phyloP scores from a whole-genome alignment of 768 basidiomycete genomes.

The Russula lepida region DNA sequence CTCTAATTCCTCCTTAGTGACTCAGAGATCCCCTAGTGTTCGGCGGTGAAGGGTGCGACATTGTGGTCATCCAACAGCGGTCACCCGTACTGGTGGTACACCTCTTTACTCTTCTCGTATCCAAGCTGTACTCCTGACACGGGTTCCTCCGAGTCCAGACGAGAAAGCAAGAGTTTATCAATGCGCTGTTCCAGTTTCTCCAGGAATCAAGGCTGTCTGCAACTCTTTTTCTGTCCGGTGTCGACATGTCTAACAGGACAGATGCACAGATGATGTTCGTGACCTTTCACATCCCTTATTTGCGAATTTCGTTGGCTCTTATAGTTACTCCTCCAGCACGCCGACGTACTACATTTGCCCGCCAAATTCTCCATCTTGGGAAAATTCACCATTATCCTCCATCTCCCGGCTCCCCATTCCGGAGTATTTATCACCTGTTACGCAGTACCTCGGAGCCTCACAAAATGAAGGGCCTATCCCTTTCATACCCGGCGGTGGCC shows the following conservation, averaged over 20 bases:
- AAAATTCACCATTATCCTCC: conserved; percentile 35
- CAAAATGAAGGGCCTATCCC: conserved; percentile 37
- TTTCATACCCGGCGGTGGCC: conserved; percentile 73
- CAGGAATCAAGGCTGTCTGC: conserved; percentile 39
- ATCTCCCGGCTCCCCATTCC: conserved; percentile 44
- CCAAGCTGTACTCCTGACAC: background rate
- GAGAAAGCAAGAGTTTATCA: conserved; percentile 59
- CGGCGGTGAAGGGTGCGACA: conserved; percentile 38
- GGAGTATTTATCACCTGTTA: conserved; percentile 42
- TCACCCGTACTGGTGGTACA: conserved; percentile 71
- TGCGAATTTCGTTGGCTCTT: background rate
- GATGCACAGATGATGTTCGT: conserved; percentile 72
- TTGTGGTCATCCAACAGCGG: conserved; percentile 69
- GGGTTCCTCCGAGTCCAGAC: conserved; percentile 33
- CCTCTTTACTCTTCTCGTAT: background rate
- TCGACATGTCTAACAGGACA: conserved; percentile 65
- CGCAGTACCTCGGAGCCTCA: conserved; percentile 28
- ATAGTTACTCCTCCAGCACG: conserved; percentile 30
- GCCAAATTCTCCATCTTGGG: conserved; percentile 36
- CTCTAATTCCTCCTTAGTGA: conserved; percentile 6
- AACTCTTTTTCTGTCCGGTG: conserved; percentile 60
- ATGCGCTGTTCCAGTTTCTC: conserved; percentile 50
- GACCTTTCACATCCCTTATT: background rate
- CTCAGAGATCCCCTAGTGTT: conserved; percentile 43
- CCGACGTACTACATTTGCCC: conserved; percentile 55